Evolutionary conservation across 257 asterid species (phyloP).

Genomic region (Plantago ovata): DNA sequence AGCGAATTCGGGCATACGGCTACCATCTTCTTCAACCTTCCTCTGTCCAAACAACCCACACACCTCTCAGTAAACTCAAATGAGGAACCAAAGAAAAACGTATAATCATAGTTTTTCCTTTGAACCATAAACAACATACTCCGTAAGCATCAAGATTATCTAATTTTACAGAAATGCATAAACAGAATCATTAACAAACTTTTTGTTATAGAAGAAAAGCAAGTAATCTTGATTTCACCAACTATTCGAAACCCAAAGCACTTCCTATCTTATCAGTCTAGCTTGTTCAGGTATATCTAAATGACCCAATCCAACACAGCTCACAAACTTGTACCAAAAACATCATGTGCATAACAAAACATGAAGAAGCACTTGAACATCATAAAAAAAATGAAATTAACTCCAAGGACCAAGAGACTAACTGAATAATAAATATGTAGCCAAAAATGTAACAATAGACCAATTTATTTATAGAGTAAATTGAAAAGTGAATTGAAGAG

Average conservation of each 20-base stretch:
- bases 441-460: neutral
- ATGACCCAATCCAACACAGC: too few species aligned
- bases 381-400: neutral
- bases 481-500: neutral
- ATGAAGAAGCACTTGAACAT: too few species aligned
- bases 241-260: neutral
- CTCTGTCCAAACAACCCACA: slow-evolving; percentile 42
- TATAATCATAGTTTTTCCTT: neutral
- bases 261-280: neutral
- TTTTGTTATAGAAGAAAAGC: neutral
- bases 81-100: neutral
- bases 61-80: slow-evolving; percentile 17
- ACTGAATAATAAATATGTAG: too few species aligned
- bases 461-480: too few species aligned
- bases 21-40: slow-evolving; percentile 69
- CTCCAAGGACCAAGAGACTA: neutral
- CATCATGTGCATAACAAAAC: too few species aligned
- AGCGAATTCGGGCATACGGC: slow-evolving; percentile 75
- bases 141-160: too few species aligned
- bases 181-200: slow-evolving; percentile 8
- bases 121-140: neutral
- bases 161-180: neutral
- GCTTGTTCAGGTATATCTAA: too few species aligned
- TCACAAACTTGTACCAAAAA: too few species aligned
- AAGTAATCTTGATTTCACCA: neutral